phyloP scores from a whole-genome alignment of 2,329 filamentous ascomycete species.

The Pestalotiopsis sp. region DNA sequence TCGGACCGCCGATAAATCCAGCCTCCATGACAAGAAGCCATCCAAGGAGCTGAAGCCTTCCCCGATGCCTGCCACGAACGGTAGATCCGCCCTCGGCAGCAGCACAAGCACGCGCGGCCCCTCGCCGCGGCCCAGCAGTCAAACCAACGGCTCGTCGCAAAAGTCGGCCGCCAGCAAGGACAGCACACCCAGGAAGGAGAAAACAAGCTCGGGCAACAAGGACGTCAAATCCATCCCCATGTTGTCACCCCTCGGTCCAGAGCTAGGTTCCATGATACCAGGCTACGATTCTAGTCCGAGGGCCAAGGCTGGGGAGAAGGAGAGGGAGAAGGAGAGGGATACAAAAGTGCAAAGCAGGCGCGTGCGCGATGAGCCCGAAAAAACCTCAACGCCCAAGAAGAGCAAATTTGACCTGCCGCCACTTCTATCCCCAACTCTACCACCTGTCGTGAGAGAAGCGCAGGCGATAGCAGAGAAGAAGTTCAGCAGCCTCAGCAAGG shows the following conservation, averaged over 20 bases:
- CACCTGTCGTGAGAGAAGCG: constrained; percentile 51
- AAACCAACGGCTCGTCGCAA: constrained; percentile 44
- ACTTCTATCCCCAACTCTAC: constrained; percentile 58
- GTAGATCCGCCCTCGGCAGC: constrained; percentile 19
- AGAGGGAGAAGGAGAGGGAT: constrained; percentile 20
- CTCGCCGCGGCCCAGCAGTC: constrained; percentile 40
- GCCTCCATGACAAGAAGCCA: constrained; percentile 21
- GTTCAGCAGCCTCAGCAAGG: constrained; percentile 25
- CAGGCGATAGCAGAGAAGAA: constrained; percentile 26
- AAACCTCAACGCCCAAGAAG: constrained; percentile 38
- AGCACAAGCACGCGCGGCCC: constrained; percentile 23
- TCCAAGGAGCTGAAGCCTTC: constrained; percentile 24
- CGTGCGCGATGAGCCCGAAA: constrained; percentile 29
- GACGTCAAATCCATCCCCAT: constrained; percentile 47
- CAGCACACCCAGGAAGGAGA: constrained; percentile 38
- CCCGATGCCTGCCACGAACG: constrained; percentile 29
- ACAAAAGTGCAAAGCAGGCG: constrained; percentile 26
- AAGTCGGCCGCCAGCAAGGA: constrained; percentile 34
- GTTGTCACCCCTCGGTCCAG: constrained; percentile 48
- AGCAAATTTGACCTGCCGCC: constrained; percentile 44
- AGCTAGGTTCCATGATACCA: not conserved
- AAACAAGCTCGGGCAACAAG: constrained; percentile 26
- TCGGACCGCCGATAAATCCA: constrained; percentile 22
- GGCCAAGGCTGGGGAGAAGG: constrained; percentile 36
- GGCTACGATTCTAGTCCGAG: constrained; percentile 10